A percentile compares a stretch with the other conserved stretches of the same genome.
Evolutionary conservation across 2,329 filamentous ascomycete species (phyloP).

Genomic region (Fusarium irregulare): DNA sequence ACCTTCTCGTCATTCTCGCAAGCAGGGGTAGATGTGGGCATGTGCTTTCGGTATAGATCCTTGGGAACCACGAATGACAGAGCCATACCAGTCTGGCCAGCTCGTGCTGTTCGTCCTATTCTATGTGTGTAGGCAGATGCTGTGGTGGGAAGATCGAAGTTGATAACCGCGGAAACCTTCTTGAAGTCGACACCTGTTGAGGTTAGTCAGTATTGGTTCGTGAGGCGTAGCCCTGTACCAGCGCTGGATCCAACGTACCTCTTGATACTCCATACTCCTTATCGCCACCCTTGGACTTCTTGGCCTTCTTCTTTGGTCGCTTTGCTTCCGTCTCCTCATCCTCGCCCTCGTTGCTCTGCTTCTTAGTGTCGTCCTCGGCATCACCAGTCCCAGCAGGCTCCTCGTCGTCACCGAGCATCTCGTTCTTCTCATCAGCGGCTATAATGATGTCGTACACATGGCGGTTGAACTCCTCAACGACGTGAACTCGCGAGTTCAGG

Average conservation of each 20-base stretch:
- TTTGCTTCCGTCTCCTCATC: constrained; percentile 49
- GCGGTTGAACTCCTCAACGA: constrained; percentile 97
- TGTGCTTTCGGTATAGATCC: constrained; percentile 87
- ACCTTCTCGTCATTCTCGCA: constrained; percentile 87
- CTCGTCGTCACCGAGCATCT: constrained; percentile 77
- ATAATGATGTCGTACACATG: constrained; percentile 98
- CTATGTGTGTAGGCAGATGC: constrained; percentile 97
- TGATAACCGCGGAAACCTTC: constrained; percentile 92
- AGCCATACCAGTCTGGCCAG: constrained; percentile 91
- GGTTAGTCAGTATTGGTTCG: constrained; percentile 26
- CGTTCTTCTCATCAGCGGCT: constrained; percentile 91
- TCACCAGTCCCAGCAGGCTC: constrained; percentile 56
- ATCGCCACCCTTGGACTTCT: constrained; percentile 73
- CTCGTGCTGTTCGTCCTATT: constrained; percentile 91
- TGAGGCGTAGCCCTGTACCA: not conserved
- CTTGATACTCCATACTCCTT: constrained; percentile 95
- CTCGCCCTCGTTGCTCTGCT: constrained; percentile 23
- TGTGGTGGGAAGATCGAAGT: constrained; percentile 92
- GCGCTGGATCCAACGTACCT: constrained; percentile 58
- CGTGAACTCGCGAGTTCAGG: constrained; percentile 91
- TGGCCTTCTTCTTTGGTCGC: constrained; percentile 50
- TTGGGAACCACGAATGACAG: constrained; percentile 93
- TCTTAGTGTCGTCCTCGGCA: constrained; percentile 43
- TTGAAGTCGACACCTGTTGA: constrained; percentile 84
- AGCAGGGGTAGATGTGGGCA: constrained; percentile 80